These are phyloP conservation scores for Aspergillus tubingensis DNA, from an alignment of 2,329 filamentous ascomycete genomes.

Conservation along the genomic window DNA sequence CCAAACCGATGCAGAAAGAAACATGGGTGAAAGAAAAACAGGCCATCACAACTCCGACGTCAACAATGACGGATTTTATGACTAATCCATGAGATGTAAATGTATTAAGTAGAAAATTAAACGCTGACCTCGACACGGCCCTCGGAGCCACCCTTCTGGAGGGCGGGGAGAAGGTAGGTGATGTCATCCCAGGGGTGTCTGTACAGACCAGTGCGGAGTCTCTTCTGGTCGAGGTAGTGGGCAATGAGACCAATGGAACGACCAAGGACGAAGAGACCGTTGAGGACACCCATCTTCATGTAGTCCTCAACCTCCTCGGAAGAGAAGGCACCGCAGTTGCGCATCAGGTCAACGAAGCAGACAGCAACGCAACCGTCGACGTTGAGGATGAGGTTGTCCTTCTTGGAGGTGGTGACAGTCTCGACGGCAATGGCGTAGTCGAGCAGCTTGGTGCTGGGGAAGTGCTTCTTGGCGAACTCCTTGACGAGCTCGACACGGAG, in stretches of 20 bases:
- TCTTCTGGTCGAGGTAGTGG: slow-evolving; percentile 99
- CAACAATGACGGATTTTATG: slow-evolving; percentile 38
- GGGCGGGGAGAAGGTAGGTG: slow-evolving; percentile 85
- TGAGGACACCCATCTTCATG: slow-evolving; percentile 97
- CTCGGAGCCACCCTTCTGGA: slow-evolving; percentile 73
- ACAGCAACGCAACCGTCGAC: slow-evolving; percentile 97
- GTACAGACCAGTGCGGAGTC: slow-evolving; percentile 96
- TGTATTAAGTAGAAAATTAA: slow-evolving; percentile 46
- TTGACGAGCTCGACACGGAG: slow-evolving; percentile 99
- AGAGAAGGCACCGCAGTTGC: slow-evolving; percentile 97
- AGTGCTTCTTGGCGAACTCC: slow-evolving; percentile 96
- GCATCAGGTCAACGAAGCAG: slow-evolving; percentile 96
- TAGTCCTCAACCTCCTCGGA: slow-evolving; percentile 97
- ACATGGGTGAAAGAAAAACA: slow-evolving; percentile 26
- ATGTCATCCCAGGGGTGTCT: slow-evolving; percentile 99
- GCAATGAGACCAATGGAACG: slow-evolving; percentile 98
- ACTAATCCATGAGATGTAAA: slow-evolving; percentile 23
- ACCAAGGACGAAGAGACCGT: slow-evolving; percentile 97
- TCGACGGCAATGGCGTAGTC: slow-evolving; percentile 98
- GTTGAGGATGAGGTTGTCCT: slow-evolving; percentile 99
- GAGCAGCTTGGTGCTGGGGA: slow-evolving; percentile 96
- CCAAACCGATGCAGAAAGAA: slow-evolving; percentile 21
- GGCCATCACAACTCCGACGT: slow-evolving; percentile 42
- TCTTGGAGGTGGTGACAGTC: slow-evolving; percentile 98
- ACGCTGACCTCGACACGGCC: slow-evolving; percentile 88